Percentiles rank a stretch among this genome's conserved stretches.
phyloP scores from a whole-genome alignment of 148 eudicot genomes.

The Simmondsia chinensis region DNA sequence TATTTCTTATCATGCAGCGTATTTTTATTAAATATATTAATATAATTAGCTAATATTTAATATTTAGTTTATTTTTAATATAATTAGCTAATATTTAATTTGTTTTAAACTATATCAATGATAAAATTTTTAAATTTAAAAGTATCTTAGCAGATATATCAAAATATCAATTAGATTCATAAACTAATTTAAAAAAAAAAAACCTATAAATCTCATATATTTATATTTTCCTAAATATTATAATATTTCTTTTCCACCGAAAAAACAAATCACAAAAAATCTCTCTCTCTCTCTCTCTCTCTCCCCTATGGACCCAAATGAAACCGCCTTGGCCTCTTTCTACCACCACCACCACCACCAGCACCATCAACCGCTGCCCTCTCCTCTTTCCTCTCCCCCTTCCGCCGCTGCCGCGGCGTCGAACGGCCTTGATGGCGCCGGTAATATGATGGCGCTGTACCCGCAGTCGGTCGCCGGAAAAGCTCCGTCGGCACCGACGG shows the following conservation, averaged over 20 bases:
- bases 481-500: conserved; percentile 28
- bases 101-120: too few species aligned
- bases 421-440: conserved; percentile 8
- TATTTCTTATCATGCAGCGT: too few species aligned
- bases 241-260: neutral
- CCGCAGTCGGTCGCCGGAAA: conserved; percentile 20
- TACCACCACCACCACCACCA: conserved; percentile 35
- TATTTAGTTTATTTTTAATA: too few species aligned
- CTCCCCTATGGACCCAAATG: conserved; percentile 39
- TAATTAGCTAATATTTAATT: too few species aligned
- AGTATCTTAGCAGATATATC: too few species aligned
- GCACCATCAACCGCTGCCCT: neutral
- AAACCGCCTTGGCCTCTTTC: conserved; percentile 44
- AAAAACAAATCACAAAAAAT: conserved; percentile 13
- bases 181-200: too few species aligned
- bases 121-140: too few species aligned
- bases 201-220: too few species aligned
- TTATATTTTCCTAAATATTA: too few species aligned
- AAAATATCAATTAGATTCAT: too few species aligned
- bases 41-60: too few species aligned
- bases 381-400: neutral
- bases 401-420: neutral
- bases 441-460: neutral
- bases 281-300: conserved; percentile 3
- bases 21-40: too few species aligned